Base-by-base conservation (phyloP, 2,329 filamentous ascomycete genomes). In the Eutypa lata region DNA sequence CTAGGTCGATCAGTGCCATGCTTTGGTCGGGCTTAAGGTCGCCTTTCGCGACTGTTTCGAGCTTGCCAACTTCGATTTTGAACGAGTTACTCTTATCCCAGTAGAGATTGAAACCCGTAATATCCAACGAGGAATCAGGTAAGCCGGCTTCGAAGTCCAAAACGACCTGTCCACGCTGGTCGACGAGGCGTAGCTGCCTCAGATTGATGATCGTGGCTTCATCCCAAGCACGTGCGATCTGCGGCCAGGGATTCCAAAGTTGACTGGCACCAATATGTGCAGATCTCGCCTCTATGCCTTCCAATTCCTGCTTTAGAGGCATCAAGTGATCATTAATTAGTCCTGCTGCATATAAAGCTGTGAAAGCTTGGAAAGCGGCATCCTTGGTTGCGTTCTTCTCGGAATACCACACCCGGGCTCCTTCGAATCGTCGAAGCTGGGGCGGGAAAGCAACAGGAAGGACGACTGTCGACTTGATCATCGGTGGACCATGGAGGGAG, bases 301-400 rank as follows among this genome's bases (percentile, higher is more conserved):
- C 62, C 3, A 68, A 56, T n/a, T 75, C 73, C 2, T 73, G 69
- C 50, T 68, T 70, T 14, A 79, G 72, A 8, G 93, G 93, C 40
- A 96, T 75, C 0, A 97, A 71, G 61, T 96, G 79, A 14, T 95
- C 82, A 56, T 90, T 91, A 1, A 97, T 70, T 5, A 97, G 73
- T 0, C 88, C 87, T 24, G 81, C 86, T 7, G 81, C 61, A 64
- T 93, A 85, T 0, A 97, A 75, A 5, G 76, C 76, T 21, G 82
- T 71, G 64, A 92, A 96, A 1, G 91, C 89, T 63, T 90, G 82
- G 56, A 96, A 94, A 0, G 90, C 88, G 1, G 88, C 90, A 68
- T 97, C 93, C 64, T 88, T 90, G 59, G 77, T 84, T 0, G 91
- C 91, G 59, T 83, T 84, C 53, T 77, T 81, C 62, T 94, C 87